These are phyloP conservation scores for Radiomyces spectabilis DNA, from an alignment of 192 early-diverging fungal species.

Conservation along the genomic window DNA sequence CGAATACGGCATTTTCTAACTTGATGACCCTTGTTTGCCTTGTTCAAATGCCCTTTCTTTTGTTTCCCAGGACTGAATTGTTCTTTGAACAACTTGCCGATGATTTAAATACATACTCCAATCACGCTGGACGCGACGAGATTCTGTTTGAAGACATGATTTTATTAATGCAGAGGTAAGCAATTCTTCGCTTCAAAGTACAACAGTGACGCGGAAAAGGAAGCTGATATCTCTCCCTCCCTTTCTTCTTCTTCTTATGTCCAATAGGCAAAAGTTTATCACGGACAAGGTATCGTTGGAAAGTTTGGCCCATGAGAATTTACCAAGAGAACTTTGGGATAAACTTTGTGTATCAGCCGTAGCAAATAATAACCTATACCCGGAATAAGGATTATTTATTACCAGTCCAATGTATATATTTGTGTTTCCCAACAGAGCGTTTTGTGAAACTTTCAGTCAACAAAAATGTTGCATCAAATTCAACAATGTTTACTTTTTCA, in stretches of 20 bases:
- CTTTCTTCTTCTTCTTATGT: neutral
- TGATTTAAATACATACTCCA: conserved; percentile 29
- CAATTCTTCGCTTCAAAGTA: too few relatives aligned
- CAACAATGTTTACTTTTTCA: too few relatives aligned
- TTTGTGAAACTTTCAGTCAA: too few relatives aligned
- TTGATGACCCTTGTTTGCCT: too few relatives aligned
- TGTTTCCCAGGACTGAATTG: conserved; percentile 15
- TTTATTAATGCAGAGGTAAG: conserved; percentile 6
- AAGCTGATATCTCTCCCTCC: neutral
- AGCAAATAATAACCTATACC: conserved; percentile 7
- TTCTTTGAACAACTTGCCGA: conserved; percentile 29
- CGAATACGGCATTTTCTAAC: too few relatives aligned
- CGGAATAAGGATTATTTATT: too few relatives aligned
- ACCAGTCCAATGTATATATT: too few relatives aligned
- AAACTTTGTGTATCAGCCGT: neutral
- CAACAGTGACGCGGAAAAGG: neutral
- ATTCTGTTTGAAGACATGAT: neutral
- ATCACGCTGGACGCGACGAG: conserved; percentile 21
- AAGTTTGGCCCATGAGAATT: neutral
- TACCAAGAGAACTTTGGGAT: conserved; percentile 8
- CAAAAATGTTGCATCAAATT: too few relatives aligned
- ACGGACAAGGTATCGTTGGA: neutral
- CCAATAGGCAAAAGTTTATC: neutral
- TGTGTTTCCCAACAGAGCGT: too few relatives aligned
- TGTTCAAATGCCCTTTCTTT: neutral